phyloP scores from a whole-genome alignment of 2,329 filamentous ascomycete species.

The Pseudocercospora fijiensis region DNA sequence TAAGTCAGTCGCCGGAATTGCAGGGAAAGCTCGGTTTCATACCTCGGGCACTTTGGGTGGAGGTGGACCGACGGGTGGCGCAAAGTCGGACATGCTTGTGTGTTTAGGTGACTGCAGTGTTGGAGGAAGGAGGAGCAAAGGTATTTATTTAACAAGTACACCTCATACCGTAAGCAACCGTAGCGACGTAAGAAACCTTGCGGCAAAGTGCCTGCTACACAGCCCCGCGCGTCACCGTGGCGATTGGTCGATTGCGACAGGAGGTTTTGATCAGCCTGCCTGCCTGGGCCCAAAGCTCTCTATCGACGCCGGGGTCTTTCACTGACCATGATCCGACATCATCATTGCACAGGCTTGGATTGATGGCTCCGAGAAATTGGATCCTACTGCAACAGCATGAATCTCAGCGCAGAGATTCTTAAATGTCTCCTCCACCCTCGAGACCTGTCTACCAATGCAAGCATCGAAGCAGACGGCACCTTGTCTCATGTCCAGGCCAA shows the following conservation, averaged over 20 bases:
- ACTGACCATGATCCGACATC: background rate
- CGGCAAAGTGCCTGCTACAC: background rate
- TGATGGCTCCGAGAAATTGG: background rate
- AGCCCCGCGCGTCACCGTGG: background rate
- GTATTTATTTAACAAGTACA: background rate
- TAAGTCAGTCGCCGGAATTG: conserved; percentile 45
- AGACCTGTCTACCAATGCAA: too few relatives aligned
- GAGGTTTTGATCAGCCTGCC: background rate
- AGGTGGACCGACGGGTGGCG: conserved; percentile 35
- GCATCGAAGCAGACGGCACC: too few relatives aligned
- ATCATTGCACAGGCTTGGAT: background rate
- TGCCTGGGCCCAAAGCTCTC: background rate
- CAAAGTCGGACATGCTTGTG: conserved; percentile 36
- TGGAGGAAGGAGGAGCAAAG: background rate
- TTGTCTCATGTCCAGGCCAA: background rate
- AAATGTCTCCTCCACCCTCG: background rate
- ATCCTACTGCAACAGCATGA: background rate
- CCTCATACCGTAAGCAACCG: too few relatives aligned
- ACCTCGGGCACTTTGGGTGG: conserved; percentile 29
- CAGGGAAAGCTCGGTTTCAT: background rate
- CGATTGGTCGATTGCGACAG: background rate
- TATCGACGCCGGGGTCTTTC: background rate
- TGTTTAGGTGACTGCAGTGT: background rate
- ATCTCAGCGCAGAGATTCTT: background rate
- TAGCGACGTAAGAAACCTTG: background rate